Evolutionary conservation across 495 filamentous ascomycete genomes (phyloP).

Genomic region (Xylona heveae): DNA sequence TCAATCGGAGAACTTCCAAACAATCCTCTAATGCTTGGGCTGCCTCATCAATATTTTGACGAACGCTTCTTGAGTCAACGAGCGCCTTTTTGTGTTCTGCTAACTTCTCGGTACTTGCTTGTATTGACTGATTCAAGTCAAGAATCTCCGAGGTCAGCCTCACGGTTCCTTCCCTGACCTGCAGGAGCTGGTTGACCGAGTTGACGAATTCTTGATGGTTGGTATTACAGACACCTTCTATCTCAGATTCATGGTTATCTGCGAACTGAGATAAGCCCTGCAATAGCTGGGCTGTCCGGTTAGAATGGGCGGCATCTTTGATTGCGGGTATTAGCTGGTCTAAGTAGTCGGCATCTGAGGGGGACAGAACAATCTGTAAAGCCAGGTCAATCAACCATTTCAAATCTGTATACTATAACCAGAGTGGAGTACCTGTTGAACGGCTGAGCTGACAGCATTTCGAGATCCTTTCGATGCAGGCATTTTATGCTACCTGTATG

Average conservation of each 20-base stretch:
- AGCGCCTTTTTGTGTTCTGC: constrained; percentile 86
- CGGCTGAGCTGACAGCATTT: constrained; percentile 18
- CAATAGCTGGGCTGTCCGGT: constrained; percentile 49
- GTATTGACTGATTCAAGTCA: constrained; percentile 80
- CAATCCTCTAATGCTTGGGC: constrained; percentile 74
- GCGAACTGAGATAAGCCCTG: constrained; percentile 64
- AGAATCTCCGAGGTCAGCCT: constrained; percentile 79
- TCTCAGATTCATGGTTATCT: constrained; percentile 68
- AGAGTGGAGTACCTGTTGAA: constrained; percentile 20
- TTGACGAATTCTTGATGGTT: constrained; percentile 93
- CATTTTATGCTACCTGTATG: too few relatives aligned
- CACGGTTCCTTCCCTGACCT: constrained; percentile 74
- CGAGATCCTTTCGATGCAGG: not conserved
- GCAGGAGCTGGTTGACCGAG: constrained; percentile 80
- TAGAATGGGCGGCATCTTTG: constrained; percentile 65
- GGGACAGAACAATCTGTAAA: constrained; percentile 68
- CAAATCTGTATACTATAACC: not conserved
- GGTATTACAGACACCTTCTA: constrained; percentile 82
- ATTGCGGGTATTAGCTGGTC: constrained; percentile 87
- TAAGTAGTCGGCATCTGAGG: constrained; percentile 82
- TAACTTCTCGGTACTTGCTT: constrained; percentile 83
- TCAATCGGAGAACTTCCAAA: constrained; percentile 72
- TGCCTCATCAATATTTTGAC: constrained; percentile 95
- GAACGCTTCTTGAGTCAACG: constrained; percentile 72
- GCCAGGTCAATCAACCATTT: not conserved